Conservation (phyloP, 495 filamentous ascomycete genomes). For the Paragyromitra xinjiangensis region DNA sequence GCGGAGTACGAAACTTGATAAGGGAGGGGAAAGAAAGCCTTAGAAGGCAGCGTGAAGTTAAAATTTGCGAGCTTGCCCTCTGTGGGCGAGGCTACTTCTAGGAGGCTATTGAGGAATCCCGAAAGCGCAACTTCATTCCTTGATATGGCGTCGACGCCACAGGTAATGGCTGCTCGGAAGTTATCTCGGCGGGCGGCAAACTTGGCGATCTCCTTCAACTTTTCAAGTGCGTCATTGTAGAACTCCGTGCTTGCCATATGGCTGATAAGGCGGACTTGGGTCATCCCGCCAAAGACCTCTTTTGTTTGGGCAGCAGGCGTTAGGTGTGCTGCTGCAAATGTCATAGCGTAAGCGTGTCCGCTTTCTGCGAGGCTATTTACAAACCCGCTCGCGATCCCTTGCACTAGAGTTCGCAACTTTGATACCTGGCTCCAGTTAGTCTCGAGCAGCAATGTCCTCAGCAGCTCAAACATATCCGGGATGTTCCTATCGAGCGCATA, state of each 20-base stretch:
- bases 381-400: constrained; percentile 85
- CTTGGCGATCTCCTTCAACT: constrained; percentile 66
- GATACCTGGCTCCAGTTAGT: constrained; percentile 89
- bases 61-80: constrained; percentile 53
- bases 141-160: constrained; percentile 72
- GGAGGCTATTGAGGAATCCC: constrained; percentile 67
- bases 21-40: constrained; percentile 90
- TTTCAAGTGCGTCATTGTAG: constrained; percentile 73
- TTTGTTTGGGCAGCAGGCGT: constrained; percentile 66
- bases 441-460: constrained; percentile 80
- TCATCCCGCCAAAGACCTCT: constrained; percentile 85
- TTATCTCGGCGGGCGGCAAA: constrained; percentile 61
- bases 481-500: constrained; percentile 89
- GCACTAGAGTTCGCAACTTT: constrained; percentile 81
- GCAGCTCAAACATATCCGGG: constrained; percentile 85
- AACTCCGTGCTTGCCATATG: constrained; percentile 65
- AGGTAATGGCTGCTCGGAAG: constrained; percentile 85
- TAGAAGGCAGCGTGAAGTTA: constrained; percentile 62
- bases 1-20: constrained; percentile 97
- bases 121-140: constrained; percentile 77
- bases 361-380: constrained; percentile 86
- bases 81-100: constrained; percentile 55
- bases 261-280: constrained; percentile 87
- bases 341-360: constrained; percentile 84
- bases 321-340: constrained; percentile 80